These are phyloP conservation scores for Peronospora farinosa DNA, from an alignment of 352 stramenopile genomes.

Conservation along the genomic window DNA sequence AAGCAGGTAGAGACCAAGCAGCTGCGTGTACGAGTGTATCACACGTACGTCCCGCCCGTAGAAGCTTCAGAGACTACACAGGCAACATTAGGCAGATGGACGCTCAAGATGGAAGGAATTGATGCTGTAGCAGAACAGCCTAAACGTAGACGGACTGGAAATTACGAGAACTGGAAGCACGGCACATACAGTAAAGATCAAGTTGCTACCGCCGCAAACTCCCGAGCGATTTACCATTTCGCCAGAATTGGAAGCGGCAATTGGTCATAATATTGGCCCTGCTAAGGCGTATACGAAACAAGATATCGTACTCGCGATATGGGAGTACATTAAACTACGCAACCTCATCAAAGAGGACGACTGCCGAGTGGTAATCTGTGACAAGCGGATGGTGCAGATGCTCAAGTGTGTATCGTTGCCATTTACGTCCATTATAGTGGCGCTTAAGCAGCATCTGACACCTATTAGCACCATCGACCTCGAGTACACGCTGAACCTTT, in stretches of 20 bases:
- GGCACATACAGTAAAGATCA: conserved; percentile 58
- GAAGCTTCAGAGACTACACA: conserved; percentile 27
- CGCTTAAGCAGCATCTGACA: conserved; percentile 59
- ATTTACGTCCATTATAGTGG: conserved; percentile 62
- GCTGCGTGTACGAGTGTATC: conserved; percentile 51
- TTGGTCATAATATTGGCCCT: conserved; percentile 36
- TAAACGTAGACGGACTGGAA: conserved; percentile 51
- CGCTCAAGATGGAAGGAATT: conserved; percentile 53
- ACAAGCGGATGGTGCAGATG: conserved; percentile 42
- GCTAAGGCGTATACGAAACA: conserved; percentile 59
- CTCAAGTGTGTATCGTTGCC: conserved; percentile 65
- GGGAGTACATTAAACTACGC: conserved; percentile 69
- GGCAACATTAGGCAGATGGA: conserved; percentile 43
- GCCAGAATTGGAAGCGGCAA: conserved; percentile 30
- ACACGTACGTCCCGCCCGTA: conserved; percentile 52
- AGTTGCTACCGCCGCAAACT: conserved; percentile 49
- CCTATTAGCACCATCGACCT: conserved; percentile 45
- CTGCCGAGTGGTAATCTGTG: conserved; percentile 62
- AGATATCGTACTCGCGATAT: conserved; percentile 65
- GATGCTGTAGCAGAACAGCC: conserved; percentile 30
- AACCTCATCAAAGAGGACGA: conserved; percentile 82
- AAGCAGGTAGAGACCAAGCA: conserved; percentile 46
- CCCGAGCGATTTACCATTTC: conserved; percentile 61
- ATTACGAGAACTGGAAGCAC: conserved; percentile 43
- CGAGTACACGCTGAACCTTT: conserved; percentile 55